Evolutionary conservation across 306 rosid species (phyloP).

Genomic region (Myrica gale): DNA sequence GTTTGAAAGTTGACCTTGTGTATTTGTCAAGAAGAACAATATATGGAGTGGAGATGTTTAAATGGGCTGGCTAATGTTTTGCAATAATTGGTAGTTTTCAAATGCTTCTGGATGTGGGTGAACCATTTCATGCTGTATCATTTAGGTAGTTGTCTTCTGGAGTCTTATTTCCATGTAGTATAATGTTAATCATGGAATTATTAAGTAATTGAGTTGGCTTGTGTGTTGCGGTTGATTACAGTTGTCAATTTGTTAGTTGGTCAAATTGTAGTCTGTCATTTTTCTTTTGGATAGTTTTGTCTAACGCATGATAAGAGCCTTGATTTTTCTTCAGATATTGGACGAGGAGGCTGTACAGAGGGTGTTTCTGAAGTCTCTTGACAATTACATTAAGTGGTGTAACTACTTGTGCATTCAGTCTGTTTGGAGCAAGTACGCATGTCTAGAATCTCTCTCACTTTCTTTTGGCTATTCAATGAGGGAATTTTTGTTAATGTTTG

Average conservation of each 20-base stretch:
- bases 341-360: slow-evolving; percentile 69
- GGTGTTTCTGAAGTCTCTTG: slow-evolving; percentile 70
- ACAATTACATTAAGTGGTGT: slow-evolving; percentile 87
- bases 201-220: background rate
- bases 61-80: background rate
- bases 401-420: slow-evolving; percentile 77
- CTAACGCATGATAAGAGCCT: slow-evolving; percentile 21
- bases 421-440: slow-evolving; percentile 80
- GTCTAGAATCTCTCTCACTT: slow-evolving; percentile 8
- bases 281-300: background rate
- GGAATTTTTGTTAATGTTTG: slow-evolving; percentile 16
- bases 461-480: slow-evolving; percentile 18
- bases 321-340: slow-evolving; percentile 53
- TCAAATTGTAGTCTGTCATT: background rate
- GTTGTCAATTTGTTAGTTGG: slow-evolving; percentile 4
- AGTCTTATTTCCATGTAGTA: background rate
- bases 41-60: background rate
- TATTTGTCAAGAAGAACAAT: background rate
- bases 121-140: background rate
- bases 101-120: background rate
- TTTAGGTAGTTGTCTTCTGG: background rate
- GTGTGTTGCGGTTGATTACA: slow-evolving; percentile 1
- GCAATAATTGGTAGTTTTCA: background rate
- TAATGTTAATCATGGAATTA: background rate
- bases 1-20: background rate